Evolutionary conservation across 495 filamentous ascomycete species (phyloP).

Genomic region (Penicillium cataractarum): DNA sequence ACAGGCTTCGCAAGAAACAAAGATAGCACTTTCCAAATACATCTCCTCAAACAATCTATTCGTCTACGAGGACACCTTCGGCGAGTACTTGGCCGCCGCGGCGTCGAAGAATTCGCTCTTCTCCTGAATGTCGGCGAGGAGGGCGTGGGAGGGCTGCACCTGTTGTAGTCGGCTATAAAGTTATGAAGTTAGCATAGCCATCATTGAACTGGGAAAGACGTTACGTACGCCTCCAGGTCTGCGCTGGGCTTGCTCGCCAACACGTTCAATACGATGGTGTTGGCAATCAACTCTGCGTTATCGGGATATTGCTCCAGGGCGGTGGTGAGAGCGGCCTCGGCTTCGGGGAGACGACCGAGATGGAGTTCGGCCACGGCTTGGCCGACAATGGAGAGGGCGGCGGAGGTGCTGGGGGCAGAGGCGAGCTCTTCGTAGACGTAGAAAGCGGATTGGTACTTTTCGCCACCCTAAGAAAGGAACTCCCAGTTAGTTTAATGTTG

Average conservation of each 20-base stretch:
- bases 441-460: slow-evolving; percentile 95
- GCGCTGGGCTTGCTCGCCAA: slow-evolving; percentile 69
- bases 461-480: slow-evolving; percentile 68
- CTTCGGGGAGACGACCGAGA: slow-evolving; percentile 85
- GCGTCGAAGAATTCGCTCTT: slow-evolving; percentile 81
- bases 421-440: slow-evolving; percentile 99
- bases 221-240: slow-evolving; percentile 62
- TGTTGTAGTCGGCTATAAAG: slow-evolving; percentile 58
- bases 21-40: slow-evolving; percentile 5
- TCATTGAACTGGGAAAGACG: too few species aligned
- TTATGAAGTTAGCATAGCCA: slow-evolving; percentile 24
- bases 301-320: slow-evolving; percentile 74
- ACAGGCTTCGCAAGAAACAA: slow-evolving; percentile 25
- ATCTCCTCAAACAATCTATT: not conserved
- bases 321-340: slow-evolving; percentile 80
- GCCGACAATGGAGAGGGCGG: slow-evolving; percentile 67
- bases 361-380: slow-evolving; percentile 94
- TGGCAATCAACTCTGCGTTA: slow-evolving; percentile 75
- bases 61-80: slow-evolving; percentile 66
- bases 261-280: slow-evolving; percentile 75
- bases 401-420: slow-evolving; percentile 72
- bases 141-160: slow-evolving; percentile 61
- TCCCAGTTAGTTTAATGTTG: slow-evolving; percentile 2
- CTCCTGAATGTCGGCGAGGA: slow-evolving; percentile 70
- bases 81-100: slow-evolving; percentile 75